Evolutionary conservation across 1,284 basidiomycete species (phyloP).

Genomic region (Garcileccinum viscosum): DNA sequence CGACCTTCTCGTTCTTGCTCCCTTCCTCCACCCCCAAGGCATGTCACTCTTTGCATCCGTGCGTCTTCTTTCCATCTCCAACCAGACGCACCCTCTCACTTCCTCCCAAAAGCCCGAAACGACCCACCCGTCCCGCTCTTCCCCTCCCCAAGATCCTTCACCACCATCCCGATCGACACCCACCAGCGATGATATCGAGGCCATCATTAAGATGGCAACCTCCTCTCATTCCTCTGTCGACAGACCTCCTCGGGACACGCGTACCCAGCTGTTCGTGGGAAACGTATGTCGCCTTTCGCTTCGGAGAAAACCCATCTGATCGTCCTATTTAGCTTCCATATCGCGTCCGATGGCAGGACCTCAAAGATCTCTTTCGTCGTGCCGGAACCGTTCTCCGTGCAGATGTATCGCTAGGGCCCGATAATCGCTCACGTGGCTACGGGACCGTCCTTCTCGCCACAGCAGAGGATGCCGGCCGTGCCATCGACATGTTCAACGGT

Average conservation of each 20-base stretch:
- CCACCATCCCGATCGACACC: slow-evolving; percentile 44
- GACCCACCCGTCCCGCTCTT: background rate
- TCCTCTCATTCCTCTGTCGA: slow-evolving; percentile 54
- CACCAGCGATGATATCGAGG: slow-evolving; percentile 81
- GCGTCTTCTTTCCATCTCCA: slow-evolving; percentile 5
- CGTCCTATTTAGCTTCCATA: slow-evolving; percentile 74
- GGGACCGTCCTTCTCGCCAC: slow-evolving; percentile 92
- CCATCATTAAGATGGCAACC: slow-evolving; percentile 80
- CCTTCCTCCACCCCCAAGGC: slow-evolving; percentile 4
- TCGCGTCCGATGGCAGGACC: slow-evolving; percentile 97
- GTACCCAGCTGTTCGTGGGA: slow-evolving; percentile 89
- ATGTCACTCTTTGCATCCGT: slow-evolving; percentile 25
- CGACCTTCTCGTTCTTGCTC: slow-evolving; percentile 15
- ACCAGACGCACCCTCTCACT: background rate
- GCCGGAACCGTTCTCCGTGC: slow-evolving; percentile 95
- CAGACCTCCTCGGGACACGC: slow-evolving; percentile 73
- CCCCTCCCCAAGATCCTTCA: slow-evolving; percentile 14
- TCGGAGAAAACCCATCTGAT: background rate
- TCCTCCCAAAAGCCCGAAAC: background rate
- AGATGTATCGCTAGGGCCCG: slow-evolving; percentile 90
- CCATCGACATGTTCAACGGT: slow-evolving; percentile 90
- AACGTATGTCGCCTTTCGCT: slow-evolving; percentile 60
- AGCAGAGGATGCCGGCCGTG: slow-evolving; percentile 89
- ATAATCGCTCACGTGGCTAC: slow-evolving; percentile 91
- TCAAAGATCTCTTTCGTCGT: slow-evolving; percentile 96